Evolutionary conservation across 1,284 basidiomycete species (phyloP).

Genomic region (Cutaneotrichosporon cutaneum): DNA sequence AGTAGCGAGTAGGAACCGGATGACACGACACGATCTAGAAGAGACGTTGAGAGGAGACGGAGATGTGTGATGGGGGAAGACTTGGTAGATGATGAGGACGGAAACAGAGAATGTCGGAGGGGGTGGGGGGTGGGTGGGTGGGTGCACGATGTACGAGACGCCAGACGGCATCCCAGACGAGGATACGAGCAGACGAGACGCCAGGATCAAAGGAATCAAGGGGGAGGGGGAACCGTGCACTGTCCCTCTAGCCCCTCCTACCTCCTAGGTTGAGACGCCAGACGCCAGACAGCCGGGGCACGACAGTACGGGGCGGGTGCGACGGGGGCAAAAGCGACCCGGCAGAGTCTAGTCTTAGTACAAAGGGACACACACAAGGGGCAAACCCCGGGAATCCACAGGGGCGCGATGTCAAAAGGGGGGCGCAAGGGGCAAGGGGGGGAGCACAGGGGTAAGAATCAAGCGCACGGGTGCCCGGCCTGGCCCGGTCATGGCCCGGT

Average conservation of each 20-base stretch:
- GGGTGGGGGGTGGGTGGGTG: background rate
- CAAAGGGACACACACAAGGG: background rate
- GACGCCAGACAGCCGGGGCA: constrained; percentile 3
- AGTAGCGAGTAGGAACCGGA: background rate
- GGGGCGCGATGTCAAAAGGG: background rate
- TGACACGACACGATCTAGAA: background rate
- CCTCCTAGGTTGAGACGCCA: constrained; percentile 1
- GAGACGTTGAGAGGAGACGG: background rate
- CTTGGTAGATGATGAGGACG: background rate
- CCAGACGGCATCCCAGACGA: background rate
- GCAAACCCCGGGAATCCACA: background rate
- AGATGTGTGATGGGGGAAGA: background rate
- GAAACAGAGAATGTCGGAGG: background rate
- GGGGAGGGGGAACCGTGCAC: background rate
- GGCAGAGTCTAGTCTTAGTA: background rate
- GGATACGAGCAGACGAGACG: background rate
- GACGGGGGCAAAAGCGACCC: too few relatives aligned
- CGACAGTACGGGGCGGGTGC: too few relatives aligned
- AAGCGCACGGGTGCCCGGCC: background rate
- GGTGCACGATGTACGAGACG: too few relatives aligned
- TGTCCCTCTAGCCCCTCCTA: background rate
- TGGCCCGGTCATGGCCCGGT: too few relatives aligned
- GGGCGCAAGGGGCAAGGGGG: background rate
- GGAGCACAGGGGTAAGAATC: background rate
- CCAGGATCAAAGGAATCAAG: background rate